phyloP scores from a whole-genome alignment of 179 eudicot genomes.

The Patellifolia procumbens region DNA sequence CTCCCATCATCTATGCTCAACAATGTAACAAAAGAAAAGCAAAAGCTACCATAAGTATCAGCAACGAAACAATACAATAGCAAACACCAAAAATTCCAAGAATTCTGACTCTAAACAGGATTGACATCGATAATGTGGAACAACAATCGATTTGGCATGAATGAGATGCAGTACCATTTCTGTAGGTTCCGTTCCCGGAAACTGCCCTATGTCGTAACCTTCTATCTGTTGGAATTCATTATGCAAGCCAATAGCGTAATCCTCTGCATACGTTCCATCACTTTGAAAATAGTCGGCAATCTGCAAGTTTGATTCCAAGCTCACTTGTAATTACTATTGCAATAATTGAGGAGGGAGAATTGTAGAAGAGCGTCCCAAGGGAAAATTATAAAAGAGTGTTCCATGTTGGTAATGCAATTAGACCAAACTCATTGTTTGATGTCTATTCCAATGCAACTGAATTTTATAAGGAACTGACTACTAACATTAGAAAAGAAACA shows the following conservation, averaged over 20 bases:
- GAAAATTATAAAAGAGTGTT: too few species aligned
- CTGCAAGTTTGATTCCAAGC: slow-evolving; percentile 41
- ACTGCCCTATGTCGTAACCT: slow-evolving; percentile 87
- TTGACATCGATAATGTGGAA: not conserved
- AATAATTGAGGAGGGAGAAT: not conserved
- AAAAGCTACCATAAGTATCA: not conserved
- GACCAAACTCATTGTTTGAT: not conserved
- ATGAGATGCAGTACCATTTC: slow-evolving; percentile 33
- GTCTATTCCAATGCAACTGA: not conserved
- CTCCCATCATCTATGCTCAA: slow-evolving; percentile 27
- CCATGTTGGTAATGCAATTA: not conserved
- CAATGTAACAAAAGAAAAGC: not conserved
- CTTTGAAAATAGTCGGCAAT: slow-evolving; percentile 77
- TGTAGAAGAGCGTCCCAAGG: not conserved
- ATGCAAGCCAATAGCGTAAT: slow-evolving; percentile 75
- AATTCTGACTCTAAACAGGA: not conserved
- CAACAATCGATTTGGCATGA: slow-evolving; percentile 23
- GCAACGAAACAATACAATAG: not conserved
- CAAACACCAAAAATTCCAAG: slow-evolving; percentile 1
- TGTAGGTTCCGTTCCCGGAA: slow-evolving; percentile 64
- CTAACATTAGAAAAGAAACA: not conserved
- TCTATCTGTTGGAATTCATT: slow-evolving; percentile 58
- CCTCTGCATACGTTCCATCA: slow-evolving; percentile 64
- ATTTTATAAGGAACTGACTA: not conserved
- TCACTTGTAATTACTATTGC: slow-evolving; percentile 1